A percentile compares a stretch with the other conserved stretches of the same genome.
These are phyloP conservation scores for Apiotrichum montevideense DNA, from an alignment of 1,284 basidiomycete species.

Conservation along the genomic window DNA sequence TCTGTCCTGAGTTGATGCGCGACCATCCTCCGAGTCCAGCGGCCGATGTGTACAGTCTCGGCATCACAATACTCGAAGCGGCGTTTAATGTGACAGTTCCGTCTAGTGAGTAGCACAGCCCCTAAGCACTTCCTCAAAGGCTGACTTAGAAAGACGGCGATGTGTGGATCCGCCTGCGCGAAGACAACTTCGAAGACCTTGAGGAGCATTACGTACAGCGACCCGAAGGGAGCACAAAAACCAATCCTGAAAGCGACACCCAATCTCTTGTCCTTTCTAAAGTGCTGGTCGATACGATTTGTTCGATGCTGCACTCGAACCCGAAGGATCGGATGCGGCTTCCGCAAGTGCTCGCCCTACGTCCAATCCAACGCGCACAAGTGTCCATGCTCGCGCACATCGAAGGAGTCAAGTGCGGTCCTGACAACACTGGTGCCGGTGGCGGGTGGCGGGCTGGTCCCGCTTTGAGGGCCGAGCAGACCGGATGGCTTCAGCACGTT, in stretches of 20 bases:
- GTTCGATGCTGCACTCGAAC: conserved; percentile 69
- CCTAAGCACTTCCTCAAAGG: background rate
- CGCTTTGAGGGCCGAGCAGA: conserved; percentile 19
- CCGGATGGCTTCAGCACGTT: conserved; percentile 13
- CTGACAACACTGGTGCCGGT: background rate
- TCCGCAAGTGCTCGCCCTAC: conserved; percentile 55
- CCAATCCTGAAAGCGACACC: conserved; percentile 2
- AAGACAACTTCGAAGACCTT: conserved; percentile 85
- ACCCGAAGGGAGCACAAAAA: conserved; percentile 1
- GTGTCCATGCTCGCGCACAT: conserved; percentile 9
- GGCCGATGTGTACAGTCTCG: conserved; percentile 91
- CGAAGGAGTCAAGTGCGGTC: background rate
- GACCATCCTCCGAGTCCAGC: conserved; percentile 77
- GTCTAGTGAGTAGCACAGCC: conserved; percentile 64
- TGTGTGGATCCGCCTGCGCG: conserved; percentile 86
- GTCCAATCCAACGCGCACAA: conserved; percentile 58
- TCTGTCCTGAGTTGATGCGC: conserved; percentile 87
- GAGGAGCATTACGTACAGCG: conserved; percentile 49
- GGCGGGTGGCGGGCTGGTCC: conserved; percentile 14
- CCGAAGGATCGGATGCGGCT: conserved; percentile 57
- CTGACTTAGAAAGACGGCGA: conserved; percentile 49
- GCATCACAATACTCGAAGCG: conserved; percentile 89
- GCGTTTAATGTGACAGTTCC: conserved; percentile 91
- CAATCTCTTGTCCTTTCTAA: conserved; percentile 51
- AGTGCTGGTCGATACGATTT: conserved; percentile 62